Conservation (phyloP, 345 rosid species). For the Adansonia digitata region DNA sequence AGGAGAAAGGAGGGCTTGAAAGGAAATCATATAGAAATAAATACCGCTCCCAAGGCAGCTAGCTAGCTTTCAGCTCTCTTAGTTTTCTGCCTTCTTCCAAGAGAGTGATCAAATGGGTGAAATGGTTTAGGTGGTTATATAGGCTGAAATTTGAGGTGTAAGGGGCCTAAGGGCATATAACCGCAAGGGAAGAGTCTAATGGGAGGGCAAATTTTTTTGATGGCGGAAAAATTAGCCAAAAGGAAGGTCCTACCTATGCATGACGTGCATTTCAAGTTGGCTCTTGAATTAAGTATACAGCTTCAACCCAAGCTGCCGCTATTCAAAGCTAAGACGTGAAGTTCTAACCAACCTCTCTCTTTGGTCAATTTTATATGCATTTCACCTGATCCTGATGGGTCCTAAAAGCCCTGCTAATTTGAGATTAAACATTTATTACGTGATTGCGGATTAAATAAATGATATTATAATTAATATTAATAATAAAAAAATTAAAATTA, state of each 20-base stretch:
- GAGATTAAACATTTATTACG: too few species aligned
- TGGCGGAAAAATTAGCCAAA: neutral
- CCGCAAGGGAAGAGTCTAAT: constrained; percentile 24
- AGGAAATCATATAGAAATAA: constrained; percentile 38
- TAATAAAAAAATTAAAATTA: too few species aligned
- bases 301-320: constrained; percentile 27
- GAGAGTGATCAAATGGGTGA: constrained; percentile 20
- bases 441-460: too few species aligned
- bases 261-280: constrained; percentile 55
- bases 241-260: constrained; percentile 31
- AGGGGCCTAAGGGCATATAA: constrained; percentile 13
- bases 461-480: too few species aligned
- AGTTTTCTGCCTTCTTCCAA: neutral
- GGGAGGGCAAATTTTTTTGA: constrained; percentile 12
- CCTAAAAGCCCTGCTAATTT: constrained; percentile 2
- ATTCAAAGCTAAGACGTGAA: constrained; percentile 17
- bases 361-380: constrained; percentile 8
- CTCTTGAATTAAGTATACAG: constrained; percentile 26
- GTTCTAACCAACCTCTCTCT: constrained; percentile 16
- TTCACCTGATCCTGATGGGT: constrained; percentile 8
- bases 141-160: constrained; percentile 20
- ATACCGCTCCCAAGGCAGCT: neutral
- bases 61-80: constrained; percentile 3
- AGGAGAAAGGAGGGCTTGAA: constrained; percentile 34
- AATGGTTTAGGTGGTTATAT: constrained; percentile 26